Conservation (phyloP, 345 rosid genomes). For the Hypericum androsaemum region DNA sequence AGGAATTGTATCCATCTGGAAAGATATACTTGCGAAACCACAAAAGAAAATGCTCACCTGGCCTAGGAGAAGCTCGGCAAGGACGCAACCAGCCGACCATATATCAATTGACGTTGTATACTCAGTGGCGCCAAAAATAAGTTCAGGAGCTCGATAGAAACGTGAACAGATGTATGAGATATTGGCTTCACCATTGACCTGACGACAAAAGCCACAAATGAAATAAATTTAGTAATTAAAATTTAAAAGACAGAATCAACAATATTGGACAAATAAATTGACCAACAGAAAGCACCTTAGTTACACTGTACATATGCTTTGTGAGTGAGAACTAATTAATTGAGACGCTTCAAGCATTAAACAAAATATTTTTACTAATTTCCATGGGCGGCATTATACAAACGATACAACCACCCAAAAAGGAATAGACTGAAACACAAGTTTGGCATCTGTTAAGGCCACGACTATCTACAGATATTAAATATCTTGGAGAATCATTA, state of each 20-base stretch:
- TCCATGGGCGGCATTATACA: too few relatives aligned
- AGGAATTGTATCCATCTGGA: too few relatives aligned
- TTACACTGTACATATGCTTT: not conserved
- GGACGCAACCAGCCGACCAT: constrained; percentile 91
- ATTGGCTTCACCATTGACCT: constrained; percentile 77
- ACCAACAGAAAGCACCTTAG: not conserved
- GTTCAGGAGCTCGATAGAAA: constrained; percentile 83
- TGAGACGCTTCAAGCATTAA: too few relatives aligned
- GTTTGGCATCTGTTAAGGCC: too few relatives aligned
- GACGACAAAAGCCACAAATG: constrained; percentile 5
- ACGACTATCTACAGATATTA: too few relatives aligned
- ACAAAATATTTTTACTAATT: too few relatives aligned
- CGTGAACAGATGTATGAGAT: constrained; percentile 82
- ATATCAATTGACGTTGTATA: constrained; percentile 76
- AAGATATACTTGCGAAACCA: too few relatives aligned
- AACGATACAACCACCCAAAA: too few relatives aligned
- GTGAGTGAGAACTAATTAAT: not conserved
- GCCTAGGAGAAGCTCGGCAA: constrained; percentile 79
- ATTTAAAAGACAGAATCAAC: not conserved
- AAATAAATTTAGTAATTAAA: not conserved
- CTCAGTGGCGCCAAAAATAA: constrained; percentile 73
- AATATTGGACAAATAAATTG: not conserved
- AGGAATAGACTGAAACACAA: too few relatives aligned
- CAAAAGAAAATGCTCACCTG: constrained; percentile 35
- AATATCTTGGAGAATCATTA: too few relatives aligned